These are phyloP conservation scores for Entomortierella lignicola DNA, from an alignment of 192 early-diverging fungal genomes.

Conservation along the genomic window DNA sequence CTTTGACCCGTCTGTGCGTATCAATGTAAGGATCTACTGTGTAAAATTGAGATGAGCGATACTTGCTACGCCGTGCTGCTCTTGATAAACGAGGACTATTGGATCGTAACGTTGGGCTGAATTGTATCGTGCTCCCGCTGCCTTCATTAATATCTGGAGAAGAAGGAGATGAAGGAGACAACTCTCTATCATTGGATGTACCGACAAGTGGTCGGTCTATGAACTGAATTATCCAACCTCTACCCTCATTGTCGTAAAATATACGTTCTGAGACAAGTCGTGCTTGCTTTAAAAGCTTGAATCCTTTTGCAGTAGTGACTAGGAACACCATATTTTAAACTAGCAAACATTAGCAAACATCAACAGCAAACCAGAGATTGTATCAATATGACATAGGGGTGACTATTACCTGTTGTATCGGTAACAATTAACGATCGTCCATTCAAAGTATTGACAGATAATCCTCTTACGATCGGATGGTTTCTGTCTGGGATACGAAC, in stretches of 20 bases:
- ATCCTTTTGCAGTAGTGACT: constrained; percentile 52
- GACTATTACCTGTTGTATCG: constrained; percentile 39
- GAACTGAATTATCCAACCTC: constrained; percentile 46
- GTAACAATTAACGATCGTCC: constrained; percentile 45
- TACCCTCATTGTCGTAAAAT: constrained; percentile 48
- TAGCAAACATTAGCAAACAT: neutral
- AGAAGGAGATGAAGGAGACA: neutral
- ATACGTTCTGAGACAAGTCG: constrained; percentile 45
- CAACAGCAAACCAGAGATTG: too few relatives aligned
- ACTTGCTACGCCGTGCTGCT: constrained; percentile 3
- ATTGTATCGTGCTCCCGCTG: neutral
- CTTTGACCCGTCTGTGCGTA: neutral
- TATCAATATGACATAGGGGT: neutral
- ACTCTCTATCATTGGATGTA: constrained; percentile 3
- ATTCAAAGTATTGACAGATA: constrained; percentile 28
- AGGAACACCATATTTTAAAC: neutral
- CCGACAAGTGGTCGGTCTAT: constrained; percentile 48
- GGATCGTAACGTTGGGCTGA: neutral
- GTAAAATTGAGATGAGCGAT: constrained; percentile 11
- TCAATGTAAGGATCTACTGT: neutral
- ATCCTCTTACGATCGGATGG: constrained; percentile 25
- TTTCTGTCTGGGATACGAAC: constrained; percentile 36
- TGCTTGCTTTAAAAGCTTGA: constrained; percentile 43
- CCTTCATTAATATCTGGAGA: neutral
- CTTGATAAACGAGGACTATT: neutral